These are phyloP conservation scores for Camelina neglecta DNA, from an alignment of 345 rosid genomes.

Conservation along the genomic window DNA sequence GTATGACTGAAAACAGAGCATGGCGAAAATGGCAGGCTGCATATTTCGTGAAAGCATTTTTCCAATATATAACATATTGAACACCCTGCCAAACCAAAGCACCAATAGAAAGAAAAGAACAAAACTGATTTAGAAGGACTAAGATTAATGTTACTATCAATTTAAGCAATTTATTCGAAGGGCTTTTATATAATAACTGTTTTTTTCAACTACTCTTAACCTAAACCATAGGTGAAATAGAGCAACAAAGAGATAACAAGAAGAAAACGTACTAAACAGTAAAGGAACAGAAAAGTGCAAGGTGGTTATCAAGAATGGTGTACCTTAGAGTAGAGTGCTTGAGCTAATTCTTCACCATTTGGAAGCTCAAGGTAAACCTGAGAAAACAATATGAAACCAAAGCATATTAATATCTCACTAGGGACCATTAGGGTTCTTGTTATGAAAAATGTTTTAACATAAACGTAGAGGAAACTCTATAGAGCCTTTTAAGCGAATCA, in stretches of 20 bases:
- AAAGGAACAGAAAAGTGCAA: slow-evolving; percentile 13
- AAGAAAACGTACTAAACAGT: neutral
- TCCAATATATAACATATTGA: slow-evolving; percentile 89
- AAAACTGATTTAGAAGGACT: neutral
- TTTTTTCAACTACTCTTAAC: slow-evolving; percentile 8
- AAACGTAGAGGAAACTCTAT: neutral
- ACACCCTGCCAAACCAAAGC: slow-evolving; percentile 65
- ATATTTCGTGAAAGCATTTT: slow-evolving; percentile 57
- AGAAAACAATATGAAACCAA: slow-evolving; percentile 23
- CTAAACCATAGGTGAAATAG: neutral
- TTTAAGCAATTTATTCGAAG: slow-evolving; percentile 19
- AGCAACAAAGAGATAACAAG: slow-evolving; percentile 5
- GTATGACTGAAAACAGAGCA: slow-evolving; percentile 78
- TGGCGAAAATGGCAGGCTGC: slow-evolving; percentile 87
- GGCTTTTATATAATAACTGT: neutral
- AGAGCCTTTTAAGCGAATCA: neutral
- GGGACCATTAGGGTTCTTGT: slow-evolving; percentile 5
- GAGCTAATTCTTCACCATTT: slow-evolving; percentile 77
- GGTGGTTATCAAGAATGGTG: slow-evolving; percentile 20
- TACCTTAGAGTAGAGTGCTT: slow-evolving; percentile 87
- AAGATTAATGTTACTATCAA: slow-evolving; percentile 2
- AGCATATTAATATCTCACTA: slow-evolving; percentile 7
- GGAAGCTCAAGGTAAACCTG: slow-evolving; percentile 94
- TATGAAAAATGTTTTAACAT: neutral
- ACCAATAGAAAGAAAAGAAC: neutral